Evolutionary conservation across 2,329 filamentous ascomycete species (phyloP).

Genomic region (Ophiocordyceps camponoti-floridani): DNA sequence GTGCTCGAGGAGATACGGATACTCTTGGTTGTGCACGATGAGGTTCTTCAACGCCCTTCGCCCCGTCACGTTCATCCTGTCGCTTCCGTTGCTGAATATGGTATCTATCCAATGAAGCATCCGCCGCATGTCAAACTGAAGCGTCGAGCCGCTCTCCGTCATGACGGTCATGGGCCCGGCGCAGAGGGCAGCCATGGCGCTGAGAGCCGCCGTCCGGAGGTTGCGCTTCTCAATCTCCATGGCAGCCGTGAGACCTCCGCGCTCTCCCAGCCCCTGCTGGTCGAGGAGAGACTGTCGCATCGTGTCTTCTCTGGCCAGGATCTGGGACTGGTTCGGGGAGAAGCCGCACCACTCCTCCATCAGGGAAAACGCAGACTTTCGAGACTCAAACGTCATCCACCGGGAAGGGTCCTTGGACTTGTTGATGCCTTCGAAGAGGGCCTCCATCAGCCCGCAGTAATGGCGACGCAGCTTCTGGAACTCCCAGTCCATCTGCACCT

Average conservation of each 20-base stretch:
- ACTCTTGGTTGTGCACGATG: conserved; percentile 77
- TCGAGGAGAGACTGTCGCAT: conserved; percentile 77
- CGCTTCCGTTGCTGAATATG: conserved; percentile 83
- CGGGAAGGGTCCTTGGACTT: conserved; percentile 66
- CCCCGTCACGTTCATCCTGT: conserved; percentile 81
- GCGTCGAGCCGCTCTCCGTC: conserved; percentile 69
- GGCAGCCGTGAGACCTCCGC: conserved; percentile 64
- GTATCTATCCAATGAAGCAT: conserved; percentile 93
- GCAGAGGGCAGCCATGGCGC: conserved; percentile 88
- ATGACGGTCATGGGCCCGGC: conserved; percentile 71
- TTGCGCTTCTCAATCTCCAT: conserved; percentile 97
- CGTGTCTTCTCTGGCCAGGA: conserved; percentile 64
- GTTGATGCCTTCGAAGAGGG: conserved; percentile 82
- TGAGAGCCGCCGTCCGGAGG: conserved; percentile 73
- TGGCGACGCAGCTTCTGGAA: conserved; percentile 84
- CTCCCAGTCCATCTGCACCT: conserved; percentile 87
- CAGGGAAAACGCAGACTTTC: conserved; percentile 84
- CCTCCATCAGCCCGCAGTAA: conserved; percentile 87
- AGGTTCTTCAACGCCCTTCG: conserved; percentile 76
- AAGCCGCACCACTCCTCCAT: conserved; percentile 99
- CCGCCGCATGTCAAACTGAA: conserved; percentile 81
- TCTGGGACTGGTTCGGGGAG: conserved; percentile 73
- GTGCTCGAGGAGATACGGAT: conserved; percentile 69
- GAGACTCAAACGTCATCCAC: conserved; percentile 95
- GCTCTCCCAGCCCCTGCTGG: conserved; percentile 57